A percentile compares a stretch with the other conserved stretches of the same genome.
These are phyloP conservation scores for Calycina marina DNA, from an alignment of 2,329 filamentous ascomycete genomes.

Conservation along the genomic window DNA sequence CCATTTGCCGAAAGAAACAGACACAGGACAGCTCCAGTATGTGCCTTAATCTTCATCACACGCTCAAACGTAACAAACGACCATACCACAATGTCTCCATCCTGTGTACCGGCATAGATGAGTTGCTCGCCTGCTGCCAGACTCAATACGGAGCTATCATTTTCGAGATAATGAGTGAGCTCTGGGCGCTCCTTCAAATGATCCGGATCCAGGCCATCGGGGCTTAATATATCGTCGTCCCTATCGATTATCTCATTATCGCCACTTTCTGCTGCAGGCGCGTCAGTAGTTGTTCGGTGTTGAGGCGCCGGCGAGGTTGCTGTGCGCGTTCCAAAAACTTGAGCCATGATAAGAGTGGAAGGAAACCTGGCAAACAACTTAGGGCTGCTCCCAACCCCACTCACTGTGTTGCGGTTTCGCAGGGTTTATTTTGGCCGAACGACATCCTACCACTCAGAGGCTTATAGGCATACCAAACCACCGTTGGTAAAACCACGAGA, in stretches of 20 bases:
- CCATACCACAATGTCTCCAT: constrained; percentile 87
- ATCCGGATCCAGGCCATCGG: constrained; percentile 3
- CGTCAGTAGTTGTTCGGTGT: constrained; percentile 9
- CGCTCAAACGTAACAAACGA: constrained; percentile 78
- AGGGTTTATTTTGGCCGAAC: too few relatives aligned
- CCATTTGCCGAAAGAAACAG: constrained; percentile 66
- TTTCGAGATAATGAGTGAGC: constrained; percentile 59
- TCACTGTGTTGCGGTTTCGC: too few relatives aligned
- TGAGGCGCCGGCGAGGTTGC: constrained; percentile 4
- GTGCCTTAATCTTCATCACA: constrained; percentile 65
- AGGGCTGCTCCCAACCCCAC: too few relatives aligned
- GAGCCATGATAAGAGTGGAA: constrained; percentile 10
- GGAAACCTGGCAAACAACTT: not conserved
- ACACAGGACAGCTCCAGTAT: constrained; percentile 80
- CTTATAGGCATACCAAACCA: too few relatives aligned
- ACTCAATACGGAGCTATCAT: constrained; percentile 67
- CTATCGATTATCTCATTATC: constrained; percentile 10
- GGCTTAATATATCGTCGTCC: constrained; percentile 3
- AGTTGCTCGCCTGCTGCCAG: constrained; percentile 66
- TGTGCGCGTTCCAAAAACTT: constrained; percentile 12
- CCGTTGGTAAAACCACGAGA: too few relatives aligned
- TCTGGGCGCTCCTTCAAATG: constrained; percentile 31
- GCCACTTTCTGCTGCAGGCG: constrained; percentile 10
- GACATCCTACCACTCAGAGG: too few relatives aligned
- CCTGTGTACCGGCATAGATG: constrained; percentile 85